Percentiles rank a stretch among this genome's conserved stretches.
Evolutionary conservation across 805 yeast genomes (phyloP).

Genomic region (Monosporozyma yasuniensis): DNA sequence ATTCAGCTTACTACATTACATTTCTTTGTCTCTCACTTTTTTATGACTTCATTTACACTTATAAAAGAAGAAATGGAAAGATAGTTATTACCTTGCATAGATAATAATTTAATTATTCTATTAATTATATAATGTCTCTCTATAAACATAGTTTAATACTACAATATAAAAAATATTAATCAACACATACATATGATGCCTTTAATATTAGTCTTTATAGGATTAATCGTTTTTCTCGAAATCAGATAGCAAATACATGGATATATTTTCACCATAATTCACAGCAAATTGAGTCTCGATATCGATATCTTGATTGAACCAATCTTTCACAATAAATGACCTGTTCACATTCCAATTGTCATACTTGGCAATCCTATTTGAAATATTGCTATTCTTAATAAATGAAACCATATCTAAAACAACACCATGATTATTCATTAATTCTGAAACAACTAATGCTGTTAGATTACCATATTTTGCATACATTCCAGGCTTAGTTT

Average conservation of each 20-base stretch:
- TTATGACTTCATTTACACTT: no score
- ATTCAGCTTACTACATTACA: not conserved
- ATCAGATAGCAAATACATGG: slow-evolving; percentile 49
- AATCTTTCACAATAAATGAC: slow-evolving; percentile 48
- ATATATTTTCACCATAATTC: slow-evolving; percentile 58
- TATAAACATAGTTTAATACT: not conserved
- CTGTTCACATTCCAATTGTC: slow-evolving; percentile 74
- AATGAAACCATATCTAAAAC: slow-evolving; percentile 79
- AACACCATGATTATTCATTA: slow-evolving; percentile 73
- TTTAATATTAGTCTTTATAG: not conserved
- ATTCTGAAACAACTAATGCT: slow-evolving; percentile 71
- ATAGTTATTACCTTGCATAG: not conserved
- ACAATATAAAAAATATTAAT: not conserved
- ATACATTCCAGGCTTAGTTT: slow-evolving; percentile 41
- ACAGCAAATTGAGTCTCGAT: slow-evolving; percentile 42
- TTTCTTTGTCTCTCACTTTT: not conserved
- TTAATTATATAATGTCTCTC: not conserved
- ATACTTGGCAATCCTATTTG: not conserved
- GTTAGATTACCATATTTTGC: slow-evolving; percentile 56
- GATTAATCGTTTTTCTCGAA: slow-evolving; percentile 32
- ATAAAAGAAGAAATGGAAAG: not conserved
- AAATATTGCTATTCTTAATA: slow-evolving; percentile 38
- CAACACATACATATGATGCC: not conserved
- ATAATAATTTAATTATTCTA: not conserved
- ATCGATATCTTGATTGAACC: slow-evolving; percentile 42